Conservation (phyloP, 140 eudicot species). For the Flaveria floridana region DNA sequence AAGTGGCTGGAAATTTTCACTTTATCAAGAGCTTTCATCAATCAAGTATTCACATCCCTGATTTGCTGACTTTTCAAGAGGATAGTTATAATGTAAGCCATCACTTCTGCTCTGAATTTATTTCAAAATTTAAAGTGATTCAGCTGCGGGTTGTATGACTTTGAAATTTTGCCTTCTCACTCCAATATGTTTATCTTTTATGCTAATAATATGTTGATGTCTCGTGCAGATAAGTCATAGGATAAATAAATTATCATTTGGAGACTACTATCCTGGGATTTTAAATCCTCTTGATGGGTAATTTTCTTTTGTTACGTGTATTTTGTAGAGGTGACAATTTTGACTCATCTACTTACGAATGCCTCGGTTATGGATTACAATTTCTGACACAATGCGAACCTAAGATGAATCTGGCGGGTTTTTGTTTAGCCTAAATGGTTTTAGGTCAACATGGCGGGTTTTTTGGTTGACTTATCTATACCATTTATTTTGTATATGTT, state of each 20-base stretch:
- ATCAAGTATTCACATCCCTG: conserved; percentile 51
- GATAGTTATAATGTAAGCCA: conserved; percentile 73
- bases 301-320: conserved; percentile 20
- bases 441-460: background rate
- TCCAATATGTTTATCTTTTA: background rate
- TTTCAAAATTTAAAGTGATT: background rate
- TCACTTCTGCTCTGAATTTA: background rate
- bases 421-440: background rate
- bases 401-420: too few species aligned
- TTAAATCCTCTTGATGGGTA: conserved; percentile 95
- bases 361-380: background rate
- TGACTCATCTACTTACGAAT: background rate
- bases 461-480: background rate
- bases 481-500: background rate
- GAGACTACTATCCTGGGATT: conserved; percentile 78
- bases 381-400: too few species aligned
- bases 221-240: conserved; percentile 80
- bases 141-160: conserved; percentile 3
- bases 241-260: conserved; percentile 85
- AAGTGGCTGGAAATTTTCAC: conserved; percentile 95
- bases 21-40: conserved; percentile 89
- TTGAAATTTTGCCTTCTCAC: conserved; percentile 4
- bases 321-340: conserved; percentile 1
- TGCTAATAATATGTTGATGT: conserved; percentile 22
- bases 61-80: conserved; percentile 61